Conservation (phyloP, 1,139 yeast genomes). For the Zhuliangozyma blackwelliae region DNA sequence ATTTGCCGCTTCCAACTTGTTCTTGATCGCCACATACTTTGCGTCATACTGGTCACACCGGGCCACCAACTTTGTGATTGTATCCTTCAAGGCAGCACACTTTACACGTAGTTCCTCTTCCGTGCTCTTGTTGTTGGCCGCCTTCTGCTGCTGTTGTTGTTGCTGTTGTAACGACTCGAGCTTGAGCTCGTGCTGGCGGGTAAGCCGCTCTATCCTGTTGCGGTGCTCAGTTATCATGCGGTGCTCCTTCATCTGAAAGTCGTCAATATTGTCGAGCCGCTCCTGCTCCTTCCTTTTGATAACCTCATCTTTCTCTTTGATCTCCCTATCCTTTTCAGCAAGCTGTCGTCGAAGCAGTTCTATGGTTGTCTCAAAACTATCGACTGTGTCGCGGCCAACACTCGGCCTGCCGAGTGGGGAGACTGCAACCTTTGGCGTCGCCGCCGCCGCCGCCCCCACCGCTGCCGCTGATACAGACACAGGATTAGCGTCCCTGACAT, state of each 20-base stretch:
- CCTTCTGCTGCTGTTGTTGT: no score
- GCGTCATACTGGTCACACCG: no score
- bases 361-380: background rate
- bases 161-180: background rate
- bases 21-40: no score
- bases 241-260: background rate
- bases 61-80: no score
- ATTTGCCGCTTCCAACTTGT: no score
- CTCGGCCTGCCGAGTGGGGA: background rate
- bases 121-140: no score
- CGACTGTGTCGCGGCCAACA: background rate
- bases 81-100: no score
- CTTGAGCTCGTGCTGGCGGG: conserved; percentile 1
- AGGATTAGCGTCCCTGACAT: background rate
- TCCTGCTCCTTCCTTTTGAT: conserved; percentile 1
- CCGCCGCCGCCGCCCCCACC: no score
- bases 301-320: background rate
- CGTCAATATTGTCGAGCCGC: conserved; percentile 1
- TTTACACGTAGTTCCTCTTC: no score
- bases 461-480: no score
- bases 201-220: background rate
- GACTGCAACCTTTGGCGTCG: background rate
- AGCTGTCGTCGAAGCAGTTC: background rate
- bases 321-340: background rate
- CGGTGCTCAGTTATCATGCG: background rate